Conservation (phyloP, 805 yeast species). For the Saccharomycopsis olivae region DNA sequence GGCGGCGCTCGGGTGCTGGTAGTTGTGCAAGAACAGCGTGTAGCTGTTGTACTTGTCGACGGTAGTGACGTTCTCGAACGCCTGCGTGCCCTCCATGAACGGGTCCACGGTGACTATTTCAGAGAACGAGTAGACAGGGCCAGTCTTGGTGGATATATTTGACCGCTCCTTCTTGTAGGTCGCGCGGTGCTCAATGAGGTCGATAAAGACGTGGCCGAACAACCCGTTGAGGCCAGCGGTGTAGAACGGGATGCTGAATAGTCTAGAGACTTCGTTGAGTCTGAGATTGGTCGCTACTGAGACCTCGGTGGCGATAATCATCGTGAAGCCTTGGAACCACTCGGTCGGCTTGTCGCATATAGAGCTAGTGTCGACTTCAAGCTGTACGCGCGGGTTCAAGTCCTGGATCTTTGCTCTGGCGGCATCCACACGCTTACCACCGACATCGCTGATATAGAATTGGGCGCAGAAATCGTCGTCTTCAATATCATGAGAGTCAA, state of each 20-base stretch:
- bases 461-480: slow-evolving; percentile 64
- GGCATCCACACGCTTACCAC: slow-evolving; percentile 42
- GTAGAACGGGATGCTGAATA: slow-evolving; percentile 52
- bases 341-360: slow-evolving; percentile 20
- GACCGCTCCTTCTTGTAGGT: slow-evolving; percentile 41
- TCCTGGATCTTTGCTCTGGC: slow-evolving; percentile 50
- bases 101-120: slow-evolving; percentile 23
- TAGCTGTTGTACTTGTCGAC: slow-evolving; percentile 10
- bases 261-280: slow-evolving; percentile 50
- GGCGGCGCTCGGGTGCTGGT: slow-evolving; percentile 17
- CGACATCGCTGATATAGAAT: slow-evolving; percentile 58
- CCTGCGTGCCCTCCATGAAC: slow-evolving; percentile 20
- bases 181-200: slow-evolving; percentile 56
- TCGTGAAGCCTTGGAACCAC: slow-evolving; percentile 47
- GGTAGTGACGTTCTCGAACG: slow-evolving; percentile 10
- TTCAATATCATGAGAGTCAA: slow-evolving; percentile 44
- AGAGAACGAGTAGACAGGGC: slow-evolving; percentile 23
- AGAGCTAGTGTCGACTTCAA: slow-evolving; percentile 33
- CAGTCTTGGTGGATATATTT: slow-evolving; percentile 38
- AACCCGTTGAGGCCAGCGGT: slow-evolving; percentile 65
- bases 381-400: slow-evolving; percentile 68
- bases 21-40: slow-evolving; percentile 9
- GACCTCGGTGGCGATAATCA: slow-evolving; percentile 70
- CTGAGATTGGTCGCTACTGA: slow-evolving; percentile 28
- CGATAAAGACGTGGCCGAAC: slow-evolving; percentile 74